These are phyloP conservation scores for Fusarium fracticaudum DNA, from an alignment of 2,329 filamentous ascomycete species.

Conservation along the genomic window DNA sequence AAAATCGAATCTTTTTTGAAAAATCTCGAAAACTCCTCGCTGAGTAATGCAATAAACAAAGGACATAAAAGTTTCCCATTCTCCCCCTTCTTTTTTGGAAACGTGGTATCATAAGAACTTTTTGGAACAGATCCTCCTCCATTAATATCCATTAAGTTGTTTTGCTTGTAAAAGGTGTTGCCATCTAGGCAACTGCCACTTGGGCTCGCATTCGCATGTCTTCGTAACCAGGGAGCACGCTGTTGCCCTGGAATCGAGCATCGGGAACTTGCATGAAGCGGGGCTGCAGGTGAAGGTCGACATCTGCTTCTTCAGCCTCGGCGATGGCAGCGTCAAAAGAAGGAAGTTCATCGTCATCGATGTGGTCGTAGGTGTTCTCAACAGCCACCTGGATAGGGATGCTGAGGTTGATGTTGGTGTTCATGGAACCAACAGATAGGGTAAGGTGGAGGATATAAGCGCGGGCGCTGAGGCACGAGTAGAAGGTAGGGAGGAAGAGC, in stretches of 20 bases:
- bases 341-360: conserved; percentile 51
- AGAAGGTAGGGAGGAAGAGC: conserved; percentile 65
- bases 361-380: conserved; percentile 48
- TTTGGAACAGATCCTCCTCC: conserved; percentile 23
- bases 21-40: conserved; percentile 40
- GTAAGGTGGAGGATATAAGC: conserved; percentile 63
- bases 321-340: conserved; percentile 61
- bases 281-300: conserved; percentile 55
- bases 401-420: conserved; percentile 55
- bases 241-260: conserved; percentile 44
- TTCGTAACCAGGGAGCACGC: conserved; percentile 54
- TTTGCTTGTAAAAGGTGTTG: background rate
- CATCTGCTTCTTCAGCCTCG: conserved; percentile 53
- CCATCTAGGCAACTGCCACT: conserved; percentile 39
- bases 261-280: conserved; percentile 51
- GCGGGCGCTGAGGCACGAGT: conserved; percentile 65
- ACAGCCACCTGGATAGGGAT: conserved; percentile 64
- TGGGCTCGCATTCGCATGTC: conserved; percentile 42
- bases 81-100: conserved; percentile 15
- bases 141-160: conserved; percentile 35
- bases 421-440: conserved; percentile 54
- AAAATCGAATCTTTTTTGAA: conserved; percentile 13
- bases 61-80: conserved; percentile 27
- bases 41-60: conserved; percentile 29
- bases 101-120: conserved; percentile 31